Conservation (phyloP, 2,329 filamentous ascomycete genomes). For the Exutisphaerella laricina region DNA sequence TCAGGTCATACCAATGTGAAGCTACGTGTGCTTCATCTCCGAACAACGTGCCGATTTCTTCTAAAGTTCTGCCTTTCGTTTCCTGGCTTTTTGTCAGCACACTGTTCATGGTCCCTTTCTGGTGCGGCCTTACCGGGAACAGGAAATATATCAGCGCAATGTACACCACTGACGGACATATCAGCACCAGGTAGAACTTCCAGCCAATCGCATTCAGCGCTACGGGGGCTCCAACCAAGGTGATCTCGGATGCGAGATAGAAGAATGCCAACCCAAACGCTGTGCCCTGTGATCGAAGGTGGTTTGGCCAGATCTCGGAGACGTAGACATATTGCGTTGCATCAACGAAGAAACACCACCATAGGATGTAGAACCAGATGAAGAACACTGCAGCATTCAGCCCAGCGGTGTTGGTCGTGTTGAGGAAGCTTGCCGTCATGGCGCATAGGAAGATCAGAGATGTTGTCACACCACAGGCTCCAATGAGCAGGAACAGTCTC, state of each 20-base stretch:
- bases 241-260: conserved; percentile 34
- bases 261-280: conserved; percentile 37
- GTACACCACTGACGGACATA: conserved; percentile 27
- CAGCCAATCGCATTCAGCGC: conserved; percentile 37
- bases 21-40: conserved; percentile 19
- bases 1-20: conserved; percentile 10
- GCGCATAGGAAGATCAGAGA: conserved; percentile 42
- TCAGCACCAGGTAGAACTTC: conserved; percentile 44
- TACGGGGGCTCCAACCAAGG: conserved; percentile 37
- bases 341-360: conserved; percentile 42
- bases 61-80: conserved; percentile 30
- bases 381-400: conserved; percentile 42
- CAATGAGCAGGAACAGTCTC: conserved; percentile 40
- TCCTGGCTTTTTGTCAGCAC: conserved; percentile 13
- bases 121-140: conserved; percentile 11
- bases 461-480: conserved; percentile 39
- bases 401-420: conserved; percentile 31
- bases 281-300: conserved; percentile 36
- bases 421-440: conserved; percentile 35
- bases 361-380: conserved; percentile 40
- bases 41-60: conserved; percentile 39
- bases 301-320: conserved; percentile 43
- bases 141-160: conserved; percentile 22
- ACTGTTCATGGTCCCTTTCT: neutral
- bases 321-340: conserved; percentile 42